Base-by-base conservation (phyloP, 805 yeast species). In the Yamadazyma akitaensis region DNA sequence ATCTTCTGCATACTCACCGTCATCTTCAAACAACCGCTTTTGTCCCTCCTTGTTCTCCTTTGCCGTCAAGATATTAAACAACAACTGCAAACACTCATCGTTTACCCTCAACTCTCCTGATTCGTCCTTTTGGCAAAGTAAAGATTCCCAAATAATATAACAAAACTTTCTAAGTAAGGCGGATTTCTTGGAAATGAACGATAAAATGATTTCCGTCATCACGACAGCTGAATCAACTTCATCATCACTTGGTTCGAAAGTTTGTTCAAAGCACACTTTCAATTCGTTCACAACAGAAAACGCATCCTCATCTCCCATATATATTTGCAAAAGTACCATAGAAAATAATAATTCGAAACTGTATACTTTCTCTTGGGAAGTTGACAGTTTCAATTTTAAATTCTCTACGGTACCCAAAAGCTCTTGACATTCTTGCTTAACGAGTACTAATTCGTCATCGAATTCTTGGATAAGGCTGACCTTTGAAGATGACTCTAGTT, bases 21-120 rank as follows among this genome's bases (percentile, higher is more conserved):
- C 88, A 12, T 77, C 81, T 48, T 86, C 88, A 59, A 91, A 91
- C 56, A 92, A 65, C 39, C 77, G 77, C 21, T 76, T 75, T 63
- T 88, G 94, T 1, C 97, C 97, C 54, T 84, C 82, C 51, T 82
- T 80, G 61, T 86, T 88, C 63, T 91, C 97, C 58, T 79, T 82
- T 0, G 95, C 61, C 5, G 48, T 60, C 49, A 72, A 61, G 7
- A 71, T 68, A 44, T 68, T 64, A 47, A 56, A 68, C 46, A 72
- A 56, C 37, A 69, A 61, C 48, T 63, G 52, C 47, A 72, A 66
- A 41, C 73, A 59, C 14, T 60, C 64, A n/a, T 56, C 61, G 26
- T 57, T 60, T 17, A 70, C 50, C 43, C 61, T 59, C 28, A 60
- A 40, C 14, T 56, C 51, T 0, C 68, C 70, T 17, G 48, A 42